These are phyloP conservation scores for Candida cerambycidarum DNA, from an alignment of 805 yeast genomes.

Conservation along the genomic window DNA sequence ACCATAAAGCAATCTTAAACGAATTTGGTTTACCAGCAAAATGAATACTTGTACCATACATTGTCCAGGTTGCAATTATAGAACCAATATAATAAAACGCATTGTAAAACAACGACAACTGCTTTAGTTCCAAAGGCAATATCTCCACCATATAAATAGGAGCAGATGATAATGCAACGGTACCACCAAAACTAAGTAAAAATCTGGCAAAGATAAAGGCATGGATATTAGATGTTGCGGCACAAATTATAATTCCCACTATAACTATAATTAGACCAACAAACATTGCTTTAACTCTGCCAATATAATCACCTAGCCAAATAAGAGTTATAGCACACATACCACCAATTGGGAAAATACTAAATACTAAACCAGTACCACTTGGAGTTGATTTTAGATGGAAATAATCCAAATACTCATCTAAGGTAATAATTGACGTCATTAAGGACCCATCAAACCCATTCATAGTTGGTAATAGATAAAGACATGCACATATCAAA, in stretches of 20 bases:
- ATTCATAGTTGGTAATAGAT: slow-evolving; percentile 41
- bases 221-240: slow-evolving; percentile 22
- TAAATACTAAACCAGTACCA: slow-evolving; percentile 38
- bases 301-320: slow-evolving; percentile 30
- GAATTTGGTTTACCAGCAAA: slow-evolving; percentile 28
- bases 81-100: slow-evolving; percentile 45
- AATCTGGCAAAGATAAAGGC: slow-evolving; percentile 44
- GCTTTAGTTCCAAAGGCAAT: slow-evolving; percentile 30
- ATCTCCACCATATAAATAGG: slow-evolving; percentile 48
- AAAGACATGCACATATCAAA: slow-evolving; percentile 15
- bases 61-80: slow-evolving; percentile 33
- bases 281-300: slow-evolving; percentile 33
- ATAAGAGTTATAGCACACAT: slow-evolving; percentile 25
- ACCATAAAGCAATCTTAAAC: slow-evolving; percentile 22
- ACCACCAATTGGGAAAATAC: slow-evolving; percentile 30
- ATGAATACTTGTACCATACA: slow-evolving; percentile 35
- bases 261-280: slow-evolving; percentile 24
- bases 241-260: slow-evolving; percentile 32
- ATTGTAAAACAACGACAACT: slow-evolving; percentile 12
- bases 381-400: slow-evolving; percentile 26
- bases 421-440: slow-evolving; percentile 19
- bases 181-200: slow-evolving; percentile 43
- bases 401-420: slow-evolving; percentile 17
- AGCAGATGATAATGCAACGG: slow-evolving; percentile 39
- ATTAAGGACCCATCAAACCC: slow-evolving; percentile 48